Conservation (phyloP, 768 basidiomycete species). For the Nidularia pulvinata region DNA sequence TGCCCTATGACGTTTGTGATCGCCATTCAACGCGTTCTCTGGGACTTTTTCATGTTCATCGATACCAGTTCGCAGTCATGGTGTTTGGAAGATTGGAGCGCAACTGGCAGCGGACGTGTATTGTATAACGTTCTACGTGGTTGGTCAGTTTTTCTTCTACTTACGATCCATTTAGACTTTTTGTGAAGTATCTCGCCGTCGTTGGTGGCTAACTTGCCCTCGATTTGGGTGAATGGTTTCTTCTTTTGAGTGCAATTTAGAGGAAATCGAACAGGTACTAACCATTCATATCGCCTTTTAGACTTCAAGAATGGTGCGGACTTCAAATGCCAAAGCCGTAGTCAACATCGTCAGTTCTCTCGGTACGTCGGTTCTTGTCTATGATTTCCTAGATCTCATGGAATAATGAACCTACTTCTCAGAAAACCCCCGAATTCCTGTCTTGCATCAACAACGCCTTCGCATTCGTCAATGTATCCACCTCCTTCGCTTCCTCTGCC, state of each 20-base stretch:
- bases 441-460: not conserved
- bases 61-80: too few relatives aligned
- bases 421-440: not conserved
- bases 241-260: not conserved
- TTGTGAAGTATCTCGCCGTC: too few relatives aligned
- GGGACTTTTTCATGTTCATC: too few relatives aligned
- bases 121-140: too few relatives aligned
- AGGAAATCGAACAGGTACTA: not conserved
- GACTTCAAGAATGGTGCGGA: not conserved
- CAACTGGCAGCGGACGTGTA: too few relatives aligned
- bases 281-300: not conserved
- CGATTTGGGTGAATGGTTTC: constrained; percentile 1
- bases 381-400: not conserved
- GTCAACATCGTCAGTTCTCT: not conserved
- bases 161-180: too few relatives aligned
- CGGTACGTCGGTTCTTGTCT: not conserved
- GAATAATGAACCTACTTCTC: not conserved
- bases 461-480: not conserved
- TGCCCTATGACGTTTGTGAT: too few relatives aligned
- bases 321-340: not conserved
- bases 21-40: too few relatives aligned
- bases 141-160: too few relatives aligned
- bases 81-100: too few relatives aligned
- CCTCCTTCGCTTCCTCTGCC: not conserved
- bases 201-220: not conserved